Conservation (phyloP, 805 yeast species). For the Isabelozyma heimii region DNA sequence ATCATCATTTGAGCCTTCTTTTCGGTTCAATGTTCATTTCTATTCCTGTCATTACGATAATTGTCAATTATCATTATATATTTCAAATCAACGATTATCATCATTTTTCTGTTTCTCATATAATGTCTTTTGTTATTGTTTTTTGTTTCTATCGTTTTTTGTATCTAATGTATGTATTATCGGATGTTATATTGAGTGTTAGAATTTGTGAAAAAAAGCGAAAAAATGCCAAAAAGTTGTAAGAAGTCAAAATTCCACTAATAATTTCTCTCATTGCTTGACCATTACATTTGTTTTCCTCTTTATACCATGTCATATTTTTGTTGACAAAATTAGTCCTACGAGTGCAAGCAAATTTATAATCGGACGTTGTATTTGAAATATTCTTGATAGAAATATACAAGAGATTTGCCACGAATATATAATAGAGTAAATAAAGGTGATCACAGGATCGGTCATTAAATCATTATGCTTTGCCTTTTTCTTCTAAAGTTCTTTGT, state of each 20-base stretch:
- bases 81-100: not conserved
- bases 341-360: too few relatives aligned
- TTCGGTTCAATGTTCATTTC: not conserved
- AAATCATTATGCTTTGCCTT: conserved; percentile 1
- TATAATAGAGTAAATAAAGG: not conserved
- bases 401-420: too few relatives aligned
- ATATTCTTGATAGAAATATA: too few relatives aligned
- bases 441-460: not conserved
- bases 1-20: not conserved
- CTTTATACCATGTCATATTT: too few relatives aligned
- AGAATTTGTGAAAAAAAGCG: too few relatives aligned
- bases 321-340: too few relatives aligned
- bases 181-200: too few relatives aligned
- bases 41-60: not conserved
- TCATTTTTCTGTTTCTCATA: not conserved
- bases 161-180: not conserved
- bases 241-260: too few relatives aligned
- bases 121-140: not conserved
- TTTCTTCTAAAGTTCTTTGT: conserved; percentile 13
- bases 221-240: too few relatives aligned
- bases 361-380: too few relatives aligned
- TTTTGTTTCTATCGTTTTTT: not conserved
- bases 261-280: too few relatives aligned
- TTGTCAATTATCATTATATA: not conserved
- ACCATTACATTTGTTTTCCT: too few relatives aligned